These are phyloP conservation scores for Aspergillus bridgeri DNA, from an alignment of 495 filamentous ascomycete species.

Conservation along the genomic window DNA sequence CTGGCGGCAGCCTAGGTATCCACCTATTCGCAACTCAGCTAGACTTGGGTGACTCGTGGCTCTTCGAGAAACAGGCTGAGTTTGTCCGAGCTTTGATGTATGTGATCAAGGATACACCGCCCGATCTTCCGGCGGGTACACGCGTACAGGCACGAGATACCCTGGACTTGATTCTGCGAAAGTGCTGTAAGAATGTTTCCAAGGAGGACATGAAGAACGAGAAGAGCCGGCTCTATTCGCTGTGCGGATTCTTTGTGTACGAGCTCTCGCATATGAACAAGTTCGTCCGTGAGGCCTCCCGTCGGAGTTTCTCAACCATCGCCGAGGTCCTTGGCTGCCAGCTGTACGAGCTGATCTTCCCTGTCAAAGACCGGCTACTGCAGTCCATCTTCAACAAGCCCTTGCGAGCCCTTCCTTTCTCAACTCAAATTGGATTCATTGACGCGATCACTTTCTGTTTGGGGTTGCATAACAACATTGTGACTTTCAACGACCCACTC, in stretches of 20 bases:
- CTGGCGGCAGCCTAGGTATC: slow-evolving; percentile 86
- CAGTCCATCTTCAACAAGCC: slow-evolving; percentile 92
- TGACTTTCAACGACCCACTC: slow-evolving; percentile 85
- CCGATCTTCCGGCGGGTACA: slow-evolving; percentile 85
- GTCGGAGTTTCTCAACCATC: slow-evolving; percentile 74
- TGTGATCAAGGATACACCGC: slow-evolving; percentile 95
- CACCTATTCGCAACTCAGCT: slow-evolving; percentile 74
- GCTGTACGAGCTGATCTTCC: slow-evolving; percentile 78
- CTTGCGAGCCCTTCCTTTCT: slow-evolving; percentile 83
- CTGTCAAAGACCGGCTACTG: slow-evolving; percentile 82
- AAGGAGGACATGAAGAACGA: slow-evolving; percentile 72
- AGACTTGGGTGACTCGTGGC: slow-evolving; percentile 78
- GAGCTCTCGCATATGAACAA: slow-evolving; percentile 94
- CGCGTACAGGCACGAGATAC: slow-evolving; percentile 76
- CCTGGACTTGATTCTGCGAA: slow-evolving; percentile 68
- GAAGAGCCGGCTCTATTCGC: slow-evolving; percentile 61
- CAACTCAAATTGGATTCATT: slow-evolving; percentile 94
- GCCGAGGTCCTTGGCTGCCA: slow-evolving; percentile 70
- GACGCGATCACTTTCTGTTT: slow-evolving; percentile 95
- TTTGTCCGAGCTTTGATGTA: slow-evolving; percentile 85
- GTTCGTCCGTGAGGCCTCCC: slow-evolving; percentile 82
- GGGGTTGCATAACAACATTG: slow-evolving; percentile 76
- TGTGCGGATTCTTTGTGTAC: slow-evolving; percentile 77
- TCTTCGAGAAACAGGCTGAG: slow-evolving; percentile 74
- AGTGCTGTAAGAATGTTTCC: slow-evolving; percentile 68